phyloP scores from a whole-genome alignment of 2,329 filamentous ascomycete genomes.

The Sphaerulina populicola region DNA sequence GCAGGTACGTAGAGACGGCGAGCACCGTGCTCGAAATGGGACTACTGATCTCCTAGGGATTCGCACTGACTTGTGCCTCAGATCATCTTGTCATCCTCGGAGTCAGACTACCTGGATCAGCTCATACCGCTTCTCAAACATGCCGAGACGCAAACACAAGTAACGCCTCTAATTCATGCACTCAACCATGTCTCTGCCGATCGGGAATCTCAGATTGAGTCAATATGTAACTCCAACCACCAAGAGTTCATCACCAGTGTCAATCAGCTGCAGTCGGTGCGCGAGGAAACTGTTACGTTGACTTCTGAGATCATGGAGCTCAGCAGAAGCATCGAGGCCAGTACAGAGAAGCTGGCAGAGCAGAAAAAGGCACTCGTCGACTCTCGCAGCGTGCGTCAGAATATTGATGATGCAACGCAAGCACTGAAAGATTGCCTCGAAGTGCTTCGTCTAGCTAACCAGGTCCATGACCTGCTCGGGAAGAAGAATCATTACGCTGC shows the following conservation, averaged over 20 bases:
- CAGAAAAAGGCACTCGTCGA: constrained; percentile 94
- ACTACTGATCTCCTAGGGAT: neutral
- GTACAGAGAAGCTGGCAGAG: constrained; percentile 85
- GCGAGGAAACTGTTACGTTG: constrained; percentile 79
- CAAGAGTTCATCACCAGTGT: constrained; percentile 93
- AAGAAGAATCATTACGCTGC: constrained; percentile 96
- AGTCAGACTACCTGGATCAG: constrained; percentile 90
- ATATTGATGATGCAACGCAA: constrained; percentile 85
- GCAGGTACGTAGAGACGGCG: constrained; percentile 36
- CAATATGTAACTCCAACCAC: constrained; percentile 88
- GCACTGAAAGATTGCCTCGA: constrained; percentile 85
- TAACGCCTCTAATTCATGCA: constrained; percentile 63
- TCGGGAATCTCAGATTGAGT: constrained; percentile 84
- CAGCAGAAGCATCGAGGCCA: constrained; percentile 89
- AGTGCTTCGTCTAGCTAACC: constrained; percentile 84
- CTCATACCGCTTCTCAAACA: constrained; percentile 91
- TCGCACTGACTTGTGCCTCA: constrained; percentile 37
- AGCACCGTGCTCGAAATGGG: neutral
- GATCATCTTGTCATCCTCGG: constrained; percentile 87
- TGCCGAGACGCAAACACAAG: constrained; percentile 61
- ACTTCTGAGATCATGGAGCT: constrained; percentile 86
- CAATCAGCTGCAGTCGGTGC: constrained; percentile 83
- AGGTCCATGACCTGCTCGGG: constrained; percentile 81
- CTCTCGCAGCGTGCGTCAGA: constrained; percentile 82
- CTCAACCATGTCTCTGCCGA: constrained; percentile 75